A percentile compares a stretch with the other conserved stretches of the same genome.
Evolutionary conservation across 331 rosid genomes (phyloP).

Genomic region (Cydonia oblonga): DNA sequence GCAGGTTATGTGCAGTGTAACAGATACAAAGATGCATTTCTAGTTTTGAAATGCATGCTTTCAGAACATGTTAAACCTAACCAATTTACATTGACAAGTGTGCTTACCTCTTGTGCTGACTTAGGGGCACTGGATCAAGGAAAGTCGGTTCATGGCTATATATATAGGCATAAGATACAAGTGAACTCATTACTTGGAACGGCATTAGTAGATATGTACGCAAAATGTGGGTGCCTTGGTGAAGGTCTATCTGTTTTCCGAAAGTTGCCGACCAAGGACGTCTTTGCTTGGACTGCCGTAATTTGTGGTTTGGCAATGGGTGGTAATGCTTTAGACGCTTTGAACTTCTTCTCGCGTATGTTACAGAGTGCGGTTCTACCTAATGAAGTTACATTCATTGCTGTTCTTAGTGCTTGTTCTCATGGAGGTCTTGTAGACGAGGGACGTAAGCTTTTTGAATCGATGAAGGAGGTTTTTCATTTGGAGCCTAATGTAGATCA

Average conservation of each 20-base stretch:
- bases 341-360: conserved; percentile 30
- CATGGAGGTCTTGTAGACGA: conserved; percentile 38
- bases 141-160: conserved; percentile 26
- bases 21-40: conserved; percentile 1
- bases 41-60: conserved; percentile 25
- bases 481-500: conserved; percentile 40
- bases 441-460: conserved; percentile 21
- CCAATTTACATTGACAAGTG: conserved; percentile 24
- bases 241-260: conserved; percentile 26
- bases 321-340: conserved; percentile 24
- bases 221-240: conserved; percentile 37
- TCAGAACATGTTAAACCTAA: conserved; percentile 22
- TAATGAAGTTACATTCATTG: conserved; percentile 37
- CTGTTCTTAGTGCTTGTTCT: conserved; percentile 38
- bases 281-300: conserved; percentile 36
- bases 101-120: conserved; percentile 33
- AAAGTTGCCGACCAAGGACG: conserved; percentile 18
- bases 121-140: conserved; percentile 39
- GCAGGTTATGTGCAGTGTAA: conserved; percentile 28
- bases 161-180: conserved; percentile 12
- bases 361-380: conserved; percentile 22
- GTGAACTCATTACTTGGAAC: conserved; percentile 27
- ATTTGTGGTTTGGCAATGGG: conserved; percentile 36
- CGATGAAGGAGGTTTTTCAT: conserved; percentile 24
- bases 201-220: conserved; percentile 37